Evolutionary conservation across 2,329 filamentous ascomycete genomes (phyloP).

Genomic region (Trichoderma citrinoviride): DNA sequence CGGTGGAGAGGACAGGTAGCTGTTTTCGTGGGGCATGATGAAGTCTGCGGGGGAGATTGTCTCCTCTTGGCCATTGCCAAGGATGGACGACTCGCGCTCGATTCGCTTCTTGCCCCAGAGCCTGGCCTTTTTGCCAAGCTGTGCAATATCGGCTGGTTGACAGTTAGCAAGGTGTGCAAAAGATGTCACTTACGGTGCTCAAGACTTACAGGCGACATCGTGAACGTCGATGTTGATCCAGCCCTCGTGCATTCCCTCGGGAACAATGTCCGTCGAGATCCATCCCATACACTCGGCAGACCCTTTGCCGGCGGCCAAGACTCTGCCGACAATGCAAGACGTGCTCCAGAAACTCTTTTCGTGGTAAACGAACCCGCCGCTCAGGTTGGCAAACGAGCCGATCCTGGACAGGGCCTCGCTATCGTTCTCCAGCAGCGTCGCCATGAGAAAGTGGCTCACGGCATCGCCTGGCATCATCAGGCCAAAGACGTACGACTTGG

Average conservation of each 20-base stretch:
- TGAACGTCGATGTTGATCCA: constrained; percentile 60
- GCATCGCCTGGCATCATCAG: constrained; percentile 63
- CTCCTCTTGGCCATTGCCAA: constrained; percentile 55
- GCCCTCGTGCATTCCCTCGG: constrained; percentile 50
- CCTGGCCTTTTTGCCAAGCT: constrained; percentile 54
- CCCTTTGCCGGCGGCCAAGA: constrained; percentile 60
- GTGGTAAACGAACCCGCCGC: constrained; percentile 61
- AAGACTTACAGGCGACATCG: constrained; percentile 48
- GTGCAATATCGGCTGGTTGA: constrained; percentile 46
- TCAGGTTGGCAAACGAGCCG: constrained; percentile 60
- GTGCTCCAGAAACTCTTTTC: constrained; percentile 69
- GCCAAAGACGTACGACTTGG: constrained; percentile 65
- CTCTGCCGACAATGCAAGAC: constrained; percentile 61
- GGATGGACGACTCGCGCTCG: constrained; percentile 58
- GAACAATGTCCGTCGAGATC: constrained; percentile 60
- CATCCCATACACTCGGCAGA: constrained; percentile 66
- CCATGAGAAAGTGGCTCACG: constrained; percentile 62
- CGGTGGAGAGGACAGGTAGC: constrained; percentile 48
- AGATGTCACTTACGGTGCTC: neutral
- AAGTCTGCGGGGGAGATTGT: constrained; percentile 61
- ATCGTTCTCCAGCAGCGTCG: constrained; percentile 63
- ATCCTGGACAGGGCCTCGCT: constrained; percentile 56
- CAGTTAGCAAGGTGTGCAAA: constrained; percentile 1
- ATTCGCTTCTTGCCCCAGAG: constrained; percentile 60
- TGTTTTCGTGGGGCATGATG: constrained; percentile 57